Conservation (phyloP, 352 stramenopile species). For the Globisporangium paddicum region DNA sequence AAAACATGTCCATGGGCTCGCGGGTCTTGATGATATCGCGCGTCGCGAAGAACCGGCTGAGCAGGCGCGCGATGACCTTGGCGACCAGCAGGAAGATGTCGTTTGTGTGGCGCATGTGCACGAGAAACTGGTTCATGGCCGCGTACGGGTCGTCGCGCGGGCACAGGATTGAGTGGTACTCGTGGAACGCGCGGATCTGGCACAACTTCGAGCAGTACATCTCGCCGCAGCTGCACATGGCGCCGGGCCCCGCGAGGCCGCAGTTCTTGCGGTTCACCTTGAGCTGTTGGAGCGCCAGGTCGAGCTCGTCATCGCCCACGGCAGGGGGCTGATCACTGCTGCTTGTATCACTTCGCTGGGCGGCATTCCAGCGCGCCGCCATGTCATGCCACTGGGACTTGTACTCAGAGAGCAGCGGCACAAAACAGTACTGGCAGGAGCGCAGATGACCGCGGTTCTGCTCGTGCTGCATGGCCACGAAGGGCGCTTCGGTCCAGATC, state of each 20-base stretch:
- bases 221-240: slow-evolving; percentile 63
- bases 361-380: slow-evolving; percentile 20
- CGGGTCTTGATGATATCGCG: slow-evolving; percentile 51
- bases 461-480: slow-evolving; percentile 74
- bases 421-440: slow-evolving; percentile 72
- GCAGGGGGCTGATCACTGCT: background rate
- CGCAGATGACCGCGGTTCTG: slow-evolving; percentile 27
- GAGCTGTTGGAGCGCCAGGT: slow-evolving; percentile 35
- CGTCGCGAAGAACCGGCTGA: slow-evolving; percentile 53
- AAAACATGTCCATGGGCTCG: slow-evolving; percentile 86
- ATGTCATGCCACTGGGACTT: slow-evolving; percentile 43
- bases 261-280: slow-evolving; percentile 43
- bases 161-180: slow-evolving; percentile 80
- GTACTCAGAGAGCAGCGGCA: slow-evolving; percentile 53
- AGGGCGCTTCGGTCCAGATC: slow-evolving; percentile 69
- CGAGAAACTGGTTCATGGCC: slow-evolving; percentile 57
- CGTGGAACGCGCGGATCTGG: slow-evolving; percentile 53
- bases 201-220: slow-evolving; percentile 85
- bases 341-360: background rate
- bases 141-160: slow-evolving; percentile 50
- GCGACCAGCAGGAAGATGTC: slow-evolving; percentile 90
- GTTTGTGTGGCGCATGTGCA: slow-evolving; percentile 83
- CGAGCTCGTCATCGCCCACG: slow-evolving; percentile 28
- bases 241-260: slow-evolving; percentile 31
- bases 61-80: slow-evolving; percentile 76